These are phyloP conservation scores for Populus tomentosa DNA, from an alignment of 441 rosid species.

Conservation along the genomic window DNA sequence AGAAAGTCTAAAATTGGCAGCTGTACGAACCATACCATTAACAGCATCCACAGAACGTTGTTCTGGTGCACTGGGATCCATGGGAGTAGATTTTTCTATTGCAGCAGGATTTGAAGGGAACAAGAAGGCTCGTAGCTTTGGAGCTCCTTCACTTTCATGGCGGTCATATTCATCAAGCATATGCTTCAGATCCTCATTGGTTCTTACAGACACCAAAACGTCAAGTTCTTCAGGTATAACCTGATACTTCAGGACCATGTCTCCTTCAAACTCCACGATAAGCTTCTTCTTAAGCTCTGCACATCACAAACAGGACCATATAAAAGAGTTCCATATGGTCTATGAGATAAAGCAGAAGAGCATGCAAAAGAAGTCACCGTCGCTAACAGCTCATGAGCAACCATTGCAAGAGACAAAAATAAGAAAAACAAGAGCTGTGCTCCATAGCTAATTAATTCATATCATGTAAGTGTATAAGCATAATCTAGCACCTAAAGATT, in stretches of 20 bases:
- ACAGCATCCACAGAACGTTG: slow-evolving; percentile 57
- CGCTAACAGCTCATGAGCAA: no score
- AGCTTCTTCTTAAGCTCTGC: slow-evolving; percentile 77
- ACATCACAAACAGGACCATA: not conserved
- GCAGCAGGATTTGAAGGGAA: slow-evolving; percentile 47
- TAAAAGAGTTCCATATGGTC: not conserved
- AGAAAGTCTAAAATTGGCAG: slow-evolving; percentile 18
- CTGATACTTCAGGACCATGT: slow-evolving; percentile 62
- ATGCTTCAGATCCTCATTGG: slow-evolving; percentile 74
- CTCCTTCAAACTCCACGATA: slow-evolving; percentile 39
- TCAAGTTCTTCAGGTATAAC: slow-evolving; percentile 71
- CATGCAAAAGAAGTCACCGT: not conserved
- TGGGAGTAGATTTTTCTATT: slow-evolving; percentile 23
- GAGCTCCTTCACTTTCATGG: slow-evolving; percentile 42
- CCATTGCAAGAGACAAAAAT: no score
- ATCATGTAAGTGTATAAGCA: no score
- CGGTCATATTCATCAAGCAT: slow-evolving; percentile 71
- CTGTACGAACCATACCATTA: slow-evolving; percentile 41
- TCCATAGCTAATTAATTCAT: no score
- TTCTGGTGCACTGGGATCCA: slow-evolving; percentile 42
- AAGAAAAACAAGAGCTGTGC: no score
- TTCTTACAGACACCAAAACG: slow-evolving; percentile 58
- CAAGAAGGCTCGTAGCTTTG: slow-evolving; percentile 59
- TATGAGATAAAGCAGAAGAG: no score
- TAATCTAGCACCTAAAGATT: not conserved